Base-by-base conservation (phyloP, 805 yeast species). In the Nakazawaea holstii region DNA sequence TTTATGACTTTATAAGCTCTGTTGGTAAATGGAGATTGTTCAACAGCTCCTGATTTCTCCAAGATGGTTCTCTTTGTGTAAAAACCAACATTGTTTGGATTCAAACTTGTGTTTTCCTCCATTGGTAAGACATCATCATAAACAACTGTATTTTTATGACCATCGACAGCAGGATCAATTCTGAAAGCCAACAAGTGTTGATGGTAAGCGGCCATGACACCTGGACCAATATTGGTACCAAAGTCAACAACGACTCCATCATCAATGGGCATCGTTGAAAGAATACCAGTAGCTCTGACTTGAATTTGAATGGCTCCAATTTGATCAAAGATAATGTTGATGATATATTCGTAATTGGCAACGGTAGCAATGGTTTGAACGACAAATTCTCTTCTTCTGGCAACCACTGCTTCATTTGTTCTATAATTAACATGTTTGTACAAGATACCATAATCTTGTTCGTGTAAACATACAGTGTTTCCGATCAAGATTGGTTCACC, bases 231-330 rank as follows among this genome's bases (percentile, higher is more conserved):
- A 53, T 76, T 74, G 35, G 90, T 86, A 59, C 90, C 91, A 78
- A 79, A 77, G 14, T 26, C 11, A 53, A 85, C 85, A 52, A 82
- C 86, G 52, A 74, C 76, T 59, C 75, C 80, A 54, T 77, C 82
- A 54, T 86, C 92, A 54, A 84, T 80, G 56, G 90, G 89, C 85
- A 83, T 84, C 49, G 95, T 86, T 30, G 92, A 85, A 55, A 86
- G 73, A 59, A 86, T 86, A 74, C 95, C 95, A 48, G 95, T 86
- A 51, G 94, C 94, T 70, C 92, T 77, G 52, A 84, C 83, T 64
- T 87, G 90, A 53, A 86, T 82, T 53, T 80, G 82, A 56, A 86
- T 81, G 46, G 83, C 81, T 57, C 91, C 95, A 55, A 83, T 88
- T 66, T 80, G 88, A 58, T 81, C 86, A 58, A 86, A 80, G 61